Conservation (phyloP, 257 asterid genomes). For the Parsonsia alboflavescens region DNA sequence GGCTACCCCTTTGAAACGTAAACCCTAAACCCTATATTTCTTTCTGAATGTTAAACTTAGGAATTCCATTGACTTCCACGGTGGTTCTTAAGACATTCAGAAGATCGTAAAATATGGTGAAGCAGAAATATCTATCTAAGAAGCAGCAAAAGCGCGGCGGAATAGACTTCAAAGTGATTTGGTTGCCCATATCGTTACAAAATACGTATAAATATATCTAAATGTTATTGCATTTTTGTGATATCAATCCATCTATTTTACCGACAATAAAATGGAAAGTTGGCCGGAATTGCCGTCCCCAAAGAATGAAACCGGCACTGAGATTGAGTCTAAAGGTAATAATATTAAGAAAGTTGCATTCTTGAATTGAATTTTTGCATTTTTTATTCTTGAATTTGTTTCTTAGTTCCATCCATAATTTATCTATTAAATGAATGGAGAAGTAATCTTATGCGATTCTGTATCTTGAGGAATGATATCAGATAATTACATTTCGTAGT, state of each 20-base stretch:
- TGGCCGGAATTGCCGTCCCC: conserved; percentile 93
- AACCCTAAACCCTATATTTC: conserved; percentile 15
- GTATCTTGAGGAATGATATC: no score
- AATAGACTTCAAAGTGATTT: conserved; percentile 70
- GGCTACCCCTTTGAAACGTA: no score
- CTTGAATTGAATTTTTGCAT: not conserved
- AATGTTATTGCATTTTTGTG: not conserved
- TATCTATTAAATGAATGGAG: not conserved
- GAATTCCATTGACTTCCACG: not conserved
- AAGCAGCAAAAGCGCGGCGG: conserved; percentile 59
- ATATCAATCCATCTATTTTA: conserved; percentile 5
- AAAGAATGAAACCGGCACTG: conserved; percentile 78
- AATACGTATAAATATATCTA: not conserved
- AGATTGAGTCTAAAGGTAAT: conserved; percentile 62
- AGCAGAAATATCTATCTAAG: conserved; percentile 57
- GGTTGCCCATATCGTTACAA: not conserved
- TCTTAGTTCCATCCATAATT: not conserved
- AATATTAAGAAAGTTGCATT: not conserved
- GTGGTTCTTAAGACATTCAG: not conserved
- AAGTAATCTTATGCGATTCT: not conserved
- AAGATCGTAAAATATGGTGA: conserved; percentile 50
- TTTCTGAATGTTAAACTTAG: not conserved
- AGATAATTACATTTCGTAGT: no score
- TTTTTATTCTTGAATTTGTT: not conserved
- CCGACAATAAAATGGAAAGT: conserved; percentile 85